Base-by-base conservation (phyloP, 352 stramenopile species). In the Thraustochytrium striatum region DNA sequence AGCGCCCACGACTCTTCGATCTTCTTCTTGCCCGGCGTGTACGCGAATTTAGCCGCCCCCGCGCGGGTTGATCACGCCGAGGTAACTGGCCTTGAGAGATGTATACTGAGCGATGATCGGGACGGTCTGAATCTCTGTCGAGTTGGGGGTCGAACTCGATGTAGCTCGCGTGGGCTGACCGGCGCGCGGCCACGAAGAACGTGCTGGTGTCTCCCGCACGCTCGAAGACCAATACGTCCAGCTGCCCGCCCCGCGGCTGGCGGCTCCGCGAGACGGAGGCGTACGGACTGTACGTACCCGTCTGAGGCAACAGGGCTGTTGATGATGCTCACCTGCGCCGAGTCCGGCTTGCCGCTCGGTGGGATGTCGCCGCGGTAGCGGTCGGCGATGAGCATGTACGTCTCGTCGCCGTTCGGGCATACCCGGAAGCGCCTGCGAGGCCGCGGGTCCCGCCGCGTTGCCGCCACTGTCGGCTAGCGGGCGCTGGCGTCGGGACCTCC, bases 1-100 rank as follows among this genome's bases (percentile, higher is more conserved):
- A 75, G 50, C 30, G 65, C 65, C 65, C 65, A 75, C 13, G 32
- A 55, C 30, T 75, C 65, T 32, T 75, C 65, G 41, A 75, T 75
- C 36, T 75, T 75, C 50, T 75, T 75, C 65, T 75, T 75, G 35
- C 65, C 65, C 25, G 65, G 65, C 43, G 65, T 75, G 30, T 75
- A 75, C 25, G 65, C 65, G 5, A 75, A 43, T 75, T 75, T 16
- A 75, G 50, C 16, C 65, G 65, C 11, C 65, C 47, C n/a, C 59
- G 41, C 41, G 65, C 1, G 32, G 65, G 25, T 75, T 75, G 32
- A 75, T 62, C 19, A 75, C 65, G 32, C 65, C 65, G 7, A 75
- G 52, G 65, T 75, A 75, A n/a, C 50, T 75, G 65, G 43, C 65
- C 65, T n/a, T 75, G 65, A 9, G 65, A 75, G 50, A 75, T 75